Base-by-base conservation (phyloP, 1,284 basidiomycete genomes). In the Ganoderma boninense region DNA sequence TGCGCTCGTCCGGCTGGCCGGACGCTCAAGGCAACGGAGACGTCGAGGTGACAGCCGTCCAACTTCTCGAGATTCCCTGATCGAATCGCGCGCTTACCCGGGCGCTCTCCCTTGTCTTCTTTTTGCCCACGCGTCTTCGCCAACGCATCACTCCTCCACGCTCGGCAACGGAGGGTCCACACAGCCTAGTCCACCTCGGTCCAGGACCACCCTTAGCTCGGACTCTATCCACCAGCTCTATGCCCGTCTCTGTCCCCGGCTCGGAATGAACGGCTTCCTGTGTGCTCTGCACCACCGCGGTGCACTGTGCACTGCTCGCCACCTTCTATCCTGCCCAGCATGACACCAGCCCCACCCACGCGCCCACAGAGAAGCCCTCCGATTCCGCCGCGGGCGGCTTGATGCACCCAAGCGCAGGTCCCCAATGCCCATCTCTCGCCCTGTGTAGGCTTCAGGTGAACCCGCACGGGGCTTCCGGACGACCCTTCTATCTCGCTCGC, bases 1-100 rank as follows among this genome's bases (percentile, higher is more conserved):
- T 62, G 54, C 60, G 60, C 60, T 29, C 43, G 60, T 62, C 40
- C 60, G 60, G 60, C 60, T 43, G 11, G 26, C 20, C 11, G 60
- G 23, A 44, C 29, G 32, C 20, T 38, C 35, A 35, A 35, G 38
- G n/a, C 59, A 38, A 20, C 18, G 20, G 18, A 26, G 29, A 56
- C 29, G 7, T 56, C 57, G 32, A 14, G 2, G 26, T 26, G 7
- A n/a, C 57, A 38, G 56, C 35, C 57, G 35, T 40, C 35, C 57
- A 60, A 56, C 54, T 26, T 56, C 54, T 18, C 8, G 13, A 59
- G 60, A 62, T 62, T 38, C 42, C n/a, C 43, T 42, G 38, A 38
- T 38, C 38, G 10, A 6, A 38, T 8, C 38, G 38, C 23, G 60
- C 60, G 20, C 23, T 43, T 20, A 60, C 2, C 10, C 29, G 54